These are phyloP conservation scores for Simplicillium aogashimaense DNA, from an alignment of 2,329 filamentous ascomycete genomes.

Conservation along the genomic window DNA sequence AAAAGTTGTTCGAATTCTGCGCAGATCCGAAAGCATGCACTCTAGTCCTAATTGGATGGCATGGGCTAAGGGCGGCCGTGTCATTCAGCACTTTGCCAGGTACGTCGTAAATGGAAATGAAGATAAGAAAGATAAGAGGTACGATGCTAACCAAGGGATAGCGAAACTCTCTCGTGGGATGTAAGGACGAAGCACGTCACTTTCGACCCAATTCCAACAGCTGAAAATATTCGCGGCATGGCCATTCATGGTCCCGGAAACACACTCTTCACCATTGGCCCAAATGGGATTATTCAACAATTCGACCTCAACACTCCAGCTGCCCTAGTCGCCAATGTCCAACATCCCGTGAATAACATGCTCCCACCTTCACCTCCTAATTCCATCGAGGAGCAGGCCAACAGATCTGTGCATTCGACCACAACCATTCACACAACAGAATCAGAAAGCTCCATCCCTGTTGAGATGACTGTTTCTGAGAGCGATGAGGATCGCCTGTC, in stretches of 20 bases:
- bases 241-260: constrained; percentile 84
- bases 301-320: constrained; percentile 83
- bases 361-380: constrained; percentile 76
- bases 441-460: constrained; percentile 37
- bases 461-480: constrained; percentile 53
- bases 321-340: constrained; percentile 74
- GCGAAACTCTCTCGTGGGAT: constrained; percentile 92
- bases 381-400: constrained; percentile 61
- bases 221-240: constrained; percentile 71
- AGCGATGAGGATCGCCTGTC: constrained; percentile 72
- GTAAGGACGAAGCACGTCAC: constrained; percentile 96
- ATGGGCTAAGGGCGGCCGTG: constrained; percentile 96
- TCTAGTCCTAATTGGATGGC: constrained; percentile 88
- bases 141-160: constrained; percentile 27
- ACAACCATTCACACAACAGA: constrained; percentile 40
- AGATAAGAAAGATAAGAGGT: no score
- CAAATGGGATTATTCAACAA: constrained; percentile 84
- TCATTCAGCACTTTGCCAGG: constrained; percentile 87
- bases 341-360: constrained; percentile 64
- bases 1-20: constrained; percentile 81
- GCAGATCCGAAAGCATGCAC: constrained; percentile 63
- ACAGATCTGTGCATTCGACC: constrained; percentile 35
- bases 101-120: constrained; percentile 41
- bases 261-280: constrained; percentile 83
- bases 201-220: constrained; percentile 77